A percentile compares a stretch with the other conserved stretches of the same genome.
These are phyloP conservation scores for Sistotremastrum niveocremeum DNA, from an alignment of 768 basidiomycete species.

Conservation along the genomic window DNA sequence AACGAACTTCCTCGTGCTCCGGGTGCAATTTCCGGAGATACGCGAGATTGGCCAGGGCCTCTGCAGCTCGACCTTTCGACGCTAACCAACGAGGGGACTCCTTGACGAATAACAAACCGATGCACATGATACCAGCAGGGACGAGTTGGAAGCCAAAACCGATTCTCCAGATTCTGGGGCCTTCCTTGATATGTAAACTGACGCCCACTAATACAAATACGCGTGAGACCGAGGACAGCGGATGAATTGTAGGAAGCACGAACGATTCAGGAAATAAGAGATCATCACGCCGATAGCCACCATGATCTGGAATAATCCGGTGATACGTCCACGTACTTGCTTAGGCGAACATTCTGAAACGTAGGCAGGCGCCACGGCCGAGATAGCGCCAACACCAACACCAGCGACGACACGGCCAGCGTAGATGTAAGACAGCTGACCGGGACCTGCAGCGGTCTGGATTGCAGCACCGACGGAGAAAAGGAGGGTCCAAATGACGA, in stretches of 20 bases:
- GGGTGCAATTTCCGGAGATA: slow-evolving; percentile 38
- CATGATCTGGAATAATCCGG: slow-evolving; percentile 79
- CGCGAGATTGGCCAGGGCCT: slow-evolving; percentile 47
- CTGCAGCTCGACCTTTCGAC: slow-evolving; percentile 38
- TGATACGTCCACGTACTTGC: slow-evolving; percentile 73
- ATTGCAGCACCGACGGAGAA: slow-evolving; percentile 61
- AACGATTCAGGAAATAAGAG: slow-evolving; percentile 71
- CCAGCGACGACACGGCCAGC: slow-evolving; percentile 71
- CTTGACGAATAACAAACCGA: slow-evolving; percentile 58
- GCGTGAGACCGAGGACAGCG: neutral
- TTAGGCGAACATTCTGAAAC: slow-evolving; percentile 84
- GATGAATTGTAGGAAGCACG: slow-evolving; percentile 17
- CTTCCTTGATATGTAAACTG: slow-evolving; percentile 33
- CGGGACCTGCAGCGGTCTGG: slow-evolving; percentile 29
- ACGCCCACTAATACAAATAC: slow-evolving; percentile 35
- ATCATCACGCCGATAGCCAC: slow-evolving; percentile 78
- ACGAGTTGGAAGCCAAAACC: slow-evolving; percentile 67
- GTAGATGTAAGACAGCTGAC: slow-evolving; percentile 59
- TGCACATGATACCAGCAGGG: slow-evolving; percentile 54
- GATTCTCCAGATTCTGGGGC: slow-evolving; percentile 48
- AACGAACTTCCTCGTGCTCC: slow-evolving; percentile 31
- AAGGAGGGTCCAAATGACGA: slow-evolving; percentile 46
- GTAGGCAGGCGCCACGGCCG: slow-evolving; percentile 72
- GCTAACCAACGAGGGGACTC: slow-evolving; percentile 73
- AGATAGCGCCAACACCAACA: slow-evolving; percentile 72